Evolutionary conservation across 2,329 filamentous ascomycete genomes (phyloP).

Genomic region (Penicillium sclerotigenum): DNA sequence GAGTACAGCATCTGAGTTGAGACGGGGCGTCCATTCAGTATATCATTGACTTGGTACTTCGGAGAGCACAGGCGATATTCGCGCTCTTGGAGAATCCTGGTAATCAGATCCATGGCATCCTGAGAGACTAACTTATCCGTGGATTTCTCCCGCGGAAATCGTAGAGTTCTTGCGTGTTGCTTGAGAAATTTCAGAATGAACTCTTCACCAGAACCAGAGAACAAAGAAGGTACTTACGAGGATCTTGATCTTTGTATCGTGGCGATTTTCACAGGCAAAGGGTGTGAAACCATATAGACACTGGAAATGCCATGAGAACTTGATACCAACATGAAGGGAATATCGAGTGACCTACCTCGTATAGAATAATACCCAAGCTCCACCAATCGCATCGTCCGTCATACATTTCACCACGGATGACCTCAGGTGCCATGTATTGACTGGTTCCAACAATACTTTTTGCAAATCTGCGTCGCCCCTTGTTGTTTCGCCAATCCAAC

Average conservation of each 20-base stretch:
- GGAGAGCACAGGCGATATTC: constrained; percentile 72
- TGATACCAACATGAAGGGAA: background rate
- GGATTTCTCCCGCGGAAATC: constrained; percentile 61
- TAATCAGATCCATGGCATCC: constrained; percentile 74
- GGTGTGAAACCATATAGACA: constrained; percentile 90
- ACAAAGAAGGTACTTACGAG: constrained; percentile 52
- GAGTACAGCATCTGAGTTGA: constrained; percentile 32
- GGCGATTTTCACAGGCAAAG: constrained; percentile 76
- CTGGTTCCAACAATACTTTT: constrained; percentile 90
- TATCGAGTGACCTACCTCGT: constrained; percentile 55
- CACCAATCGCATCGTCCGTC: constrained; percentile 96
- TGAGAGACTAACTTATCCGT: constrained; percentile 59
- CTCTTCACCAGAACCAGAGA: constrained; percentile 15
- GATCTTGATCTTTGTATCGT: constrained; percentile 83
- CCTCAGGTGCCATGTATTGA: constrained; percentile 97
- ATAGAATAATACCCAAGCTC: constrained; percentile 92
- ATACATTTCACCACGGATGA: constrained; percentile 76
- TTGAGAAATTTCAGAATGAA: constrained; percentile 31
- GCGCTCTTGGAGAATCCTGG: constrained; percentile 68
- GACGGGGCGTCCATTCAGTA: constrained; percentile 30
- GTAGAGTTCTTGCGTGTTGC: constrained; percentile 68
- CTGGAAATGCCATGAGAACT: constrained; percentile 32
- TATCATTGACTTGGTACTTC: constrained; percentile 68
- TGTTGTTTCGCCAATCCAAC: constrained; percentile 67
- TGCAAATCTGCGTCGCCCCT: constrained; percentile 68